Percentiles rank a stretch among this genome's conserved stretches.
These are phyloP conservation scores for Blastomyces gilchristii DNA, from an alignment of 2,329 filamentous ascomycete species.

Conservation along the genomic window DNA sequence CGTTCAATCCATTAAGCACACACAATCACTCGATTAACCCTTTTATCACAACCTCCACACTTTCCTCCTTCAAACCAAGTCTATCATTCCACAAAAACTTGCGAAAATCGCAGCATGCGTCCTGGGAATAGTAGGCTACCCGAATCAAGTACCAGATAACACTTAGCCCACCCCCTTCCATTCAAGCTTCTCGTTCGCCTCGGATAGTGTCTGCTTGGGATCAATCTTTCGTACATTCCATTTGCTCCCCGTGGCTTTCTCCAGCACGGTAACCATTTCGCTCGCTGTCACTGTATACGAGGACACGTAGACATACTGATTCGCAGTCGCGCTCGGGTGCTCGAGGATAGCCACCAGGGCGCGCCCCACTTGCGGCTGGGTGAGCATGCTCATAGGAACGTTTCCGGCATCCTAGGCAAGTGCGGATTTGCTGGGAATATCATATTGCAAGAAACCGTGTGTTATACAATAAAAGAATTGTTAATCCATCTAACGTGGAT, in stretches of 20 bases:
- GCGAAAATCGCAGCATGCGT: constrained; percentile 1
- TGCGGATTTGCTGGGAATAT: constrained; percentile 40
- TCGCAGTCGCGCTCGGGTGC: constrained; percentile 43
- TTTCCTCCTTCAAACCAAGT: background rate
- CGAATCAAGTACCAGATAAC: background rate
- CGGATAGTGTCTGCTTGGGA: background rate
- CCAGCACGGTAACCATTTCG: constrained; percentile 44
- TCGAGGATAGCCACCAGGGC: constrained; percentile 44
- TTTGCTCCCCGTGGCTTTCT: constrained; percentile 44
- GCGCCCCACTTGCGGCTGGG: constrained; percentile 42
- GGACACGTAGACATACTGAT: constrained; percentile 49
- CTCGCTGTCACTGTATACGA: constrained; percentile 50
- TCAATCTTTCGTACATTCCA: constrained; percentile 35
- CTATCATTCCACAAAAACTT: constrained; percentile 1
- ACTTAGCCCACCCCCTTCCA: background rate
- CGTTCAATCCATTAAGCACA: background rate
- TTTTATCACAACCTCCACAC: background rate
- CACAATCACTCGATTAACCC: background rate
- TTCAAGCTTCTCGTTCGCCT: background rate
- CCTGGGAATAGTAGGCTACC: background rate
- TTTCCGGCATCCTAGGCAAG: constrained; percentile 50
- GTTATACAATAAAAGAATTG: constrained; percentile 28
- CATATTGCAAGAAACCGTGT: constrained; percentile 43
- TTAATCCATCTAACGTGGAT: background rate
- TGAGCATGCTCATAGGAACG: constrained; percentile 43